Base-by-base conservation (phyloP, 257 asterid species). In the Misopates orontium region DNA sequence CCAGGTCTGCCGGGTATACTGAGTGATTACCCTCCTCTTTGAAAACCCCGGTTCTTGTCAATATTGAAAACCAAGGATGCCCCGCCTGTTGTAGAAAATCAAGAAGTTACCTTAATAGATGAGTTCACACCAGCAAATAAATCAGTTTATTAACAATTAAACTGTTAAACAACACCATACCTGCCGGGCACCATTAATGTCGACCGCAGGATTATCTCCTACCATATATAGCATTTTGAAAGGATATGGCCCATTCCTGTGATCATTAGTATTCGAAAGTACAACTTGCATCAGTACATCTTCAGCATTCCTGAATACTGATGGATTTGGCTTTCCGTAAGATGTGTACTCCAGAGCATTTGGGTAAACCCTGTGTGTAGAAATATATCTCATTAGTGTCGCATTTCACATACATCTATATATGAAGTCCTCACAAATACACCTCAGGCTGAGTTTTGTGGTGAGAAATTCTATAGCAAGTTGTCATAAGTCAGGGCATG, bases 11-110 rank as follows among this genome's bases (percentile, higher is more conserved):
- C 12, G 96, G 96, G 77, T 72, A 70, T 16, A 79, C 71, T 0
- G 76, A 71, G 72, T 83, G 81, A 66, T 89, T 85, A 22, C 75
- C 84, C 79, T 79, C 76, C 70, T 90, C 96, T 75, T 83, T 85
- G 81, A 87, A 91, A 59, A 91, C 98, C 57, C 98, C 98, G 0
- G 98, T 73, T 80, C 95, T 79, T 10, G 96, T 89, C 83, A 91
- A 84, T 75, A 91, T 91, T 25, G 96, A 89, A 78, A 79, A 85
- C 98, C 98, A 89, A 50, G 90, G 96, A 56, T 64, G 73, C 66
- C 96, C 96, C 0, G 95, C 95, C 96, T 87, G 88, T 72, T 64
- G 14, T 21, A 64, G 32, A 49, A n/a, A 69, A 62, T 32, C 39
- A 62, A 67, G 11, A 24, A 15, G 8, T 16, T 42, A 44, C 50